Percentiles rank a stretch among this genome's conserved stretches.
Conservation (phyloP, 768 basidiomycete species). For the Pholiota microspora region DNA sequence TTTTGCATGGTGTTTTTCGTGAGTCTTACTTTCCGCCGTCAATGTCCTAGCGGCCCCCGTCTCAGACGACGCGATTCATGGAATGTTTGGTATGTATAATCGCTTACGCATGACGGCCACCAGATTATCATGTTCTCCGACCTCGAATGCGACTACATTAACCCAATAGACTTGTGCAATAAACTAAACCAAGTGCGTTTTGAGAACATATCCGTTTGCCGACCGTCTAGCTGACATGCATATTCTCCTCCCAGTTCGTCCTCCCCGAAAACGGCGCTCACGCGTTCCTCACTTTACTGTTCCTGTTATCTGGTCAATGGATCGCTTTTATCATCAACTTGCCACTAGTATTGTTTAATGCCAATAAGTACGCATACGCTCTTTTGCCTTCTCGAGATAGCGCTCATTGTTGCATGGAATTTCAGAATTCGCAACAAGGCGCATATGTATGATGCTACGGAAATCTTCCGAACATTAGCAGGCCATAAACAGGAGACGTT, state of each 20-base stretch:
- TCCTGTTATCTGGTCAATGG: slow-evolving; percentile 97
- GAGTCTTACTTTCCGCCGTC: slow-evolving; percentile 32
- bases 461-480: slow-evolving; percentile 94
- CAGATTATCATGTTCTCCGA: slow-evolving; percentile 99
- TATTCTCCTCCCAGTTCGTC: slow-evolving; percentile 66
- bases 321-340: slow-evolving; percentile 86
- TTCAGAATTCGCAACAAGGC: slow-evolving; percentile 84
- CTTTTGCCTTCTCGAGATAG: neutral
- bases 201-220: neutral
- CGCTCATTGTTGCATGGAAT: neutral
- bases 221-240: neutral
- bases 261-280: slow-evolving; percentile 96
- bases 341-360: slow-evolving; percentile 86
- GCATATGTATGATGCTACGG: slow-evolving; percentile 99
- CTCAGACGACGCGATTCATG: neutral
- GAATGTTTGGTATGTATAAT: neutral
- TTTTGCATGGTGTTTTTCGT: slow-evolving; percentile 99
- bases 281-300: slow-evolving; percentile 84
- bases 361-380: slow-evolving; percentile 77
- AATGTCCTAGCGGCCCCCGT: neutral
- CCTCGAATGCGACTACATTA: slow-evolving; percentile 99
- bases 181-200: slow-evolving; percentile 89
- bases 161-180: slow-evolving; percentile 99
- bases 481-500: slow-evolving; percentile 97
- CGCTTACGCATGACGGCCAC: neutral